Evolutionary conservation across 2,329 filamentous ascomycete genomes (phyloP).

Genomic region (Emergomyces pasteurianus): DNA sequence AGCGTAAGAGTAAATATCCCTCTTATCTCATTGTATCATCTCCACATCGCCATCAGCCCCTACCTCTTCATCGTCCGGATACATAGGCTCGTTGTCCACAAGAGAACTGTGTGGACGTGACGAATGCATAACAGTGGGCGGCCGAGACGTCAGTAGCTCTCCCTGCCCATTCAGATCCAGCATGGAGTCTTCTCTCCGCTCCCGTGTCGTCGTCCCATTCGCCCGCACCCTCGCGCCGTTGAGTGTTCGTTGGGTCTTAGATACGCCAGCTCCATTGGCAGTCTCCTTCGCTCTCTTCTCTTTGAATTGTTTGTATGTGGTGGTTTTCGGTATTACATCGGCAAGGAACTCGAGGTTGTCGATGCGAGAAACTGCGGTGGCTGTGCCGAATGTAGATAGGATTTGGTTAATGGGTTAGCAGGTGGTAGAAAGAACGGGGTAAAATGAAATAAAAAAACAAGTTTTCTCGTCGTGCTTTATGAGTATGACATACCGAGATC

Average conservation of each 20-base stretch:
- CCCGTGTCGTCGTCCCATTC: conserved; percentile 16
- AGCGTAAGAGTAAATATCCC: conserved; percentile 11
- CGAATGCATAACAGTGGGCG: conserved; percentile 22
- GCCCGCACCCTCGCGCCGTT: conserved; percentile 13
- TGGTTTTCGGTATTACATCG: conserved; percentile 80
- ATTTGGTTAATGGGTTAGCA: conserved; percentile 1
- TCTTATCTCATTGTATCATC: conserved; percentile 37
- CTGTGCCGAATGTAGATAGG: conserved; percentile 32
- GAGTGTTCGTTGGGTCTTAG: conserved; percentile 29
- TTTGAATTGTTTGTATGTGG: conserved; percentile 68
- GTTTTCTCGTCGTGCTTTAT: neutral
- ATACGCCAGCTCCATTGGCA: conserved; percentile 17
- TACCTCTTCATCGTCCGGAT: conserved; percentile 32
- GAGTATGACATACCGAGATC: conserved; percentile 55
- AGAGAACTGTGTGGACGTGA: conserved; percentile 40
- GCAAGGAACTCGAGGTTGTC: conserved; percentile 93
- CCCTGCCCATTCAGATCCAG: conserved; percentile 8
- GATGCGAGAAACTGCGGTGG: conserved; percentile 71
- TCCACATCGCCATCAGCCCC: conserved; percentile 43
- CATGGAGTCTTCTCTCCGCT: conserved; percentile 11
- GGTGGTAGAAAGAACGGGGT: neutral
- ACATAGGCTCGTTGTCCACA: conserved; percentile 19
- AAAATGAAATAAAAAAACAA: neutral
- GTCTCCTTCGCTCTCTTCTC: conserved; percentile 36
- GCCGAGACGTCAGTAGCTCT: conserved; percentile 18